These are phyloP conservation scores for Shiraia bambusicola DNA, from an alignment of 2,329 filamentous ascomycete genomes.

Conservation along the genomic window DNA sequence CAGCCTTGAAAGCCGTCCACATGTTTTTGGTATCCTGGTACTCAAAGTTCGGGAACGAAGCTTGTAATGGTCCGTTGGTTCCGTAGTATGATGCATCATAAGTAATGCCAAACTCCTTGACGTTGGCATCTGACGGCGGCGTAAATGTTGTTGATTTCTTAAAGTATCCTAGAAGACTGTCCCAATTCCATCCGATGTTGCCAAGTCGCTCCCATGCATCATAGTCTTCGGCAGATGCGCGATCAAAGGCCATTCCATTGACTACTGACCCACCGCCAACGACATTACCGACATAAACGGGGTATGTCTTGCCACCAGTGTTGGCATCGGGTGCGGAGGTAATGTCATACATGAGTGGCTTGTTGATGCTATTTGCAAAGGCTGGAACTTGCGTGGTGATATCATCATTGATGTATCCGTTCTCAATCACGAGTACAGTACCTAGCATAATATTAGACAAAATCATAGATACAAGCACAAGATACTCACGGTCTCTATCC, in stretches of 20 bases:
- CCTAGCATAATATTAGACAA: slow-evolving; percentile 12
- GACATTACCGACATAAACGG: slow-evolving; percentile 26
- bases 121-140: slow-evolving; percentile 11
- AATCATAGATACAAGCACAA: neutral
- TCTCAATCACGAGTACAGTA: slow-evolving; percentile 32
- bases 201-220: slow-evolving; percentile 61
- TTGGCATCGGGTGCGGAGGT: slow-evolving; percentile 22
- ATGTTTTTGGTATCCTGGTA: slow-evolving; percentile 23
- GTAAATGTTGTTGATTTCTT: slow-evolving; percentile 34
- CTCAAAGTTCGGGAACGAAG: slow-evolving; percentile 30
- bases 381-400: slow-evolving; percentile 24
- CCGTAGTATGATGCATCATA: slow-evolving; percentile 30
- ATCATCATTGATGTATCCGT: slow-evolving; percentile 26
- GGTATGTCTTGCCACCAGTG: slow-evolving; percentile 13
- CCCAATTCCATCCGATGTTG: slow-evolving; percentile 51
- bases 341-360: slow-evolving; percentile 27
- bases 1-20: slow-evolving; percentile 22
- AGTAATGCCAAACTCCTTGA: slow-evolving; percentile 24
- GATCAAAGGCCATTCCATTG: slow-evolving; percentile 45
- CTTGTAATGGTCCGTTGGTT: slow-evolving; percentile 25
- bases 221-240: slow-evolving; percentile 41
- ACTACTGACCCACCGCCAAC: slow-evolving; percentile 43
- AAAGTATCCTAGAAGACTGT: slow-evolving; percentile 32
- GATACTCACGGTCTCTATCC: slow-evolving; percentile 19
- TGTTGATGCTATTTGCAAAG: slow-evolving; percentile 26